Evolutionary conservation across 73 alveolate genomes (phyloP).

Genomic region (Uronychia binucleata): DNA sequence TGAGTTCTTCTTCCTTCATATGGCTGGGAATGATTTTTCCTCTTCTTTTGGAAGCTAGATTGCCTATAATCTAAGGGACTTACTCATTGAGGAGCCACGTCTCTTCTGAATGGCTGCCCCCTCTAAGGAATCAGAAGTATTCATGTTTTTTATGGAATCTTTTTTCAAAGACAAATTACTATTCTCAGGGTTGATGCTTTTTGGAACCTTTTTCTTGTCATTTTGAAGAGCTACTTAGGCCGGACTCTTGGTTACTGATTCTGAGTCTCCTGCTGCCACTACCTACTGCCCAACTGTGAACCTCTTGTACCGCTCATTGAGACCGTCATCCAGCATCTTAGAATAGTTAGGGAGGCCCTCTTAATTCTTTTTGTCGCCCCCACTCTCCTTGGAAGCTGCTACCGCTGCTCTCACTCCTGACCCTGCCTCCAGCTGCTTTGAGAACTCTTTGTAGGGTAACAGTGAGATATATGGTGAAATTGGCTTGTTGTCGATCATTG

Average conservation of each 20-base stretch:
- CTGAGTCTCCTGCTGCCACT: too few relatives aligned
- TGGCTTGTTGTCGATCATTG: background rate
- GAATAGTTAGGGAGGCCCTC: background rate
- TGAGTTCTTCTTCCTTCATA: constrained; percentile 8
- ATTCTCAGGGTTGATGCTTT: too few relatives aligned
- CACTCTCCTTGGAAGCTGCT: background rate
- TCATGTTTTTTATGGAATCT: background rate
- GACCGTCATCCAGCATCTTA: background rate
- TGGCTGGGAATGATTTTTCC: background rate
- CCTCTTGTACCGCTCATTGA: background rate
- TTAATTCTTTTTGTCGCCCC: background rate
- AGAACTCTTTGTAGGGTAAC: background rate
- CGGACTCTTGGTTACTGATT: too few relatives aligned
- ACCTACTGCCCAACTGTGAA: background rate
- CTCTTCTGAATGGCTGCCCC: background rate
- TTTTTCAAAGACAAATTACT: too few relatives aligned
- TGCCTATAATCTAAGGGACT: background rate
- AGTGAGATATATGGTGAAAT: background rate
- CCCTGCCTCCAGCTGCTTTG: background rate
- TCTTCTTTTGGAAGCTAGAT: background rate
- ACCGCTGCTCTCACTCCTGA: background rate
- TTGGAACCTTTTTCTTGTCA: too few relatives aligned
- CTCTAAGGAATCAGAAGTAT: background rate
- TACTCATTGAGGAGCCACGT: background rate
- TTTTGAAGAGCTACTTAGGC: too few relatives aligned